A percentile compares a stretch with the other conserved stretches of the same genome.
These are phyloP conservation scores for Penicillium oxalicum DNA, from an alignment of 2,329 filamentous ascomycete species.

Conservation along the genomic window DNA sequence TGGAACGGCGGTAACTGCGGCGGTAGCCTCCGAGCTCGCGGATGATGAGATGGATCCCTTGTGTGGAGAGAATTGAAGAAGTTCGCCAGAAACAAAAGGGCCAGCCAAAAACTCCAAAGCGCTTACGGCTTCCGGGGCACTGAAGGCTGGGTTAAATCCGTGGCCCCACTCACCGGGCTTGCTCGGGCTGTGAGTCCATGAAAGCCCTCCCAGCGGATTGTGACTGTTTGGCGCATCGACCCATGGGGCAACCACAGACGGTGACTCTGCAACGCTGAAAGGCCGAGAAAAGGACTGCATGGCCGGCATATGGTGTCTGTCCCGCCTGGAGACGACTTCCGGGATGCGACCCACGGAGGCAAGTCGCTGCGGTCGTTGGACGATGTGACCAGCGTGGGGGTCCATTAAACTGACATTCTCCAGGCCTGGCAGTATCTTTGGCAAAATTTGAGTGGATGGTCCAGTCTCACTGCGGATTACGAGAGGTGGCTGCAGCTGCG, in stretches of 20 bases:
- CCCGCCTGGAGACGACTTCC: slow-evolving; percentile 63
- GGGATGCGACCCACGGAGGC: slow-evolving; percentile 82
- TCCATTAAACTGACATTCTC: slow-evolving; percentile 18
- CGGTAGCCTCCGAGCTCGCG: slow-evolving; percentile 57
- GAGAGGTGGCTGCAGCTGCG: slow-evolving; percentile 41
- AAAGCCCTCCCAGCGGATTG: slow-evolving; percentile 19
- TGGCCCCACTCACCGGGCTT: slow-evolving; percentile 20
- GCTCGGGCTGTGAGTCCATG: slow-evolving; percentile 18
- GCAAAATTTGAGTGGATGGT: slow-evolving; percentile 27
- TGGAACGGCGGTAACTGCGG: slow-evolving; percentile 60
- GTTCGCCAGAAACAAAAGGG: slow-evolving; percentile 50
- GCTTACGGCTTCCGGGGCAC: slow-evolving; percentile 26
- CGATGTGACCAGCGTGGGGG: slow-evolving; percentile 15
- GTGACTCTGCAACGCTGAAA: slow-evolving; percentile 52
- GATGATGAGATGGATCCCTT: slow-evolving; percentile 64
- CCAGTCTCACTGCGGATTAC: slow-evolving; percentile 29
- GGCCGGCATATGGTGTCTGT: slow-evolving; percentile 59
- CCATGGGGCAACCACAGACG: slow-evolving; percentile 34
- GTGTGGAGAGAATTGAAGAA: slow-evolving; percentile 66
- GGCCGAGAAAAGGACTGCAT: slow-evolving; percentile 81
- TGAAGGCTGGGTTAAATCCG: slow-evolving; percentile 30
- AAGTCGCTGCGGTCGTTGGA: slow-evolving; percentile 56
- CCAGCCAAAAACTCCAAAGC: slow-evolving; percentile 32
- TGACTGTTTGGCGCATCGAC: slow-evolving; percentile 19
- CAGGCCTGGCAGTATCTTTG: slow-evolving; percentile 31